These are phyloP conservation scores for Phylloporus sp. DNA, from an alignment of 768 basidiomycete species.

Conservation along the genomic window DNA sequence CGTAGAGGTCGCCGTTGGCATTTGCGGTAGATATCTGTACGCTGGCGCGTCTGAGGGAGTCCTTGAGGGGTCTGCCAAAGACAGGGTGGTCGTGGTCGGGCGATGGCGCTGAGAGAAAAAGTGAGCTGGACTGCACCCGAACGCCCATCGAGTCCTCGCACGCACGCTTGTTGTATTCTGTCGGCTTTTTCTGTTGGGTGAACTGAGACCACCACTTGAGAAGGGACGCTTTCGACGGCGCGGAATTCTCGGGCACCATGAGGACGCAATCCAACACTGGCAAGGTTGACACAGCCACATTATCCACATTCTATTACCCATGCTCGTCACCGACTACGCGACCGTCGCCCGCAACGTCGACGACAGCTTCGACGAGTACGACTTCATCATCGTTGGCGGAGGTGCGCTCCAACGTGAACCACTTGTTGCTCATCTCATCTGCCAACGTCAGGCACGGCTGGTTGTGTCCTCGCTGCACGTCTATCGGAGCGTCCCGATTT, in stretches of 20 bases:
- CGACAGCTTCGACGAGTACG: conserved; percentile 32
- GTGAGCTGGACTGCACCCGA: conserved; percentile 1
- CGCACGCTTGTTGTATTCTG: conserved; percentile 34
- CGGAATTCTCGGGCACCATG: conserved; percentile 29
- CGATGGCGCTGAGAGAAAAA: conserved; percentile 19
- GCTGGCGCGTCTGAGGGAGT: conserved; percentile 79
- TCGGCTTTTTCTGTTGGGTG: conserved; percentile 61
- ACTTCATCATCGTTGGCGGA: conserved; percentile 53
- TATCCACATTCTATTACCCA: too few relatives aligned
- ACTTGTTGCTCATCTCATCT: too few relatives aligned
- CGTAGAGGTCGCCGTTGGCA: conserved; percentile 74
- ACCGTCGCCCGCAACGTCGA: conserved; percentile 5
- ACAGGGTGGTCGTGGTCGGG: conserved; percentile 51
- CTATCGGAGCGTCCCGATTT: conserved; percentile 35
- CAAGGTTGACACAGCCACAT: too few relatives aligned
- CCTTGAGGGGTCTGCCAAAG: conserved; percentile 80
- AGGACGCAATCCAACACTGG: neutral
- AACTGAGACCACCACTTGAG: conserved; percentile 85
- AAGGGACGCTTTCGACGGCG: conserved; percentile 51
- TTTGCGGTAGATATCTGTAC: conserved; percentile 93
- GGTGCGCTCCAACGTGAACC: conserved; percentile 38
- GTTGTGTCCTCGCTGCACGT: conserved; percentile 41
- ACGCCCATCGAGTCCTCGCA: too few relatives aligned
- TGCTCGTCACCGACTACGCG: neutral
- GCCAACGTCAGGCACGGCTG: conserved; percentile 39